phyloP scores from a whole-genome alignment of 2,329 filamentous ascomycete species.

The Stagonosporopsis vannaccii region DNA sequence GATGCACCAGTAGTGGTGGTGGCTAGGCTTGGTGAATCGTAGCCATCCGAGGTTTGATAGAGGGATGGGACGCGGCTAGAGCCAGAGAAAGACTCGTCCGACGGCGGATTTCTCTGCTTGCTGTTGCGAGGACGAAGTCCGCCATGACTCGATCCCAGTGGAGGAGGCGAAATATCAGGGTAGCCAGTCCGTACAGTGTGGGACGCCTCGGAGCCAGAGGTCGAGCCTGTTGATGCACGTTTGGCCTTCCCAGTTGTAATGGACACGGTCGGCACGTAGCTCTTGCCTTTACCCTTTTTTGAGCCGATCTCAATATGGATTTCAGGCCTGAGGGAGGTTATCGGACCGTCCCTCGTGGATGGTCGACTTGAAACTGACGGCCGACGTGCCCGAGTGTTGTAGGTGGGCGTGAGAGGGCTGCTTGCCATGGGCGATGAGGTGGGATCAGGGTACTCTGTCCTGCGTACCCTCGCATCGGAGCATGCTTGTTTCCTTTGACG shows the following conservation, averaged over 20 bases:
- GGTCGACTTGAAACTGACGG: conserved; percentile 36
- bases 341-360: conserved; percentile 33
- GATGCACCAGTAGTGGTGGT: conserved; percentile 18
- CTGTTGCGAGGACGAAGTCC: conserved; percentile 27
- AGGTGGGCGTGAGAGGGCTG: conserved; percentile 43
- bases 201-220: conserved; percentile 39
- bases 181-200: conserved; percentile 42
- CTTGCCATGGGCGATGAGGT: conserved; percentile 39
- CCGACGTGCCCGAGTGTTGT: conserved; percentile 33
- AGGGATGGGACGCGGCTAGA: conserved; percentile 41
- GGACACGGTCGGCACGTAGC: conserved; percentile 30
- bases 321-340: conserved; percentile 31
- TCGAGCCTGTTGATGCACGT: conserved; percentile 29
- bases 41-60: conserved; percentile 40
- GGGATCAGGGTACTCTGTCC: conserved; percentile 38
- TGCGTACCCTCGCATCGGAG: conserved; percentile 33
- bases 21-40: conserved; percentile 34
- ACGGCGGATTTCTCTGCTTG: conserved; percentile 37
- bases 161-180: conserved; percentile 37
- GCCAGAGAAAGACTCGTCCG: conserved; percentile 37
- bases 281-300: conserved; percentile 36
- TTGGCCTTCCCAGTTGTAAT: conserved; percentile 31
- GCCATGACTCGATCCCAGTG: conserved; percentile 19
- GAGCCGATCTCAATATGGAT: conserved; percentile 39
- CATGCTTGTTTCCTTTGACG: conserved; percentile 30